Evolutionary conservation across 2,329 filamentous ascomycete genomes (phyloP).

Genomic region (Truncatella angustata): DNA sequence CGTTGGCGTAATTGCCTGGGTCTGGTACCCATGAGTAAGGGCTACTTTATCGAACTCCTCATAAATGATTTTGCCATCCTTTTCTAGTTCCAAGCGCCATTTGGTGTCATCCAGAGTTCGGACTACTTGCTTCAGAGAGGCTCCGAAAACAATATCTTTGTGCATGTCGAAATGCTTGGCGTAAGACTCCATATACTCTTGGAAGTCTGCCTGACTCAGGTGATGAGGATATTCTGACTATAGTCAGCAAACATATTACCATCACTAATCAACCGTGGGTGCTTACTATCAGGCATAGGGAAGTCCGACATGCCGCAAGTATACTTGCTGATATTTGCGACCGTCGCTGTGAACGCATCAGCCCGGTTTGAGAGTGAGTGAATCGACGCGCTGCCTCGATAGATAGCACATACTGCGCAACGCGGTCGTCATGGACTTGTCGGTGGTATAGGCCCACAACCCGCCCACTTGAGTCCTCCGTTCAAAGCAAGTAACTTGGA

Average conservation of each 20-base stretch:
- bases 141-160: slow-evolving; percentile 31
- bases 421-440: slow-evolving; percentile 32
- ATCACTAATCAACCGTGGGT: neutral
- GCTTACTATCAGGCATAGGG: slow-evolving; percentile 38
- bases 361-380: no score
- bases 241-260: neutral
- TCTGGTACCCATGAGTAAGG: slow-evolving; percentile 32
- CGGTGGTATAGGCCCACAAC: slow-evolving; percentile 39
- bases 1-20: slow-evolving; percentile 32
- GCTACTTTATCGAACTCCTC: slow-evolving; percentile 37
- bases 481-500: slow-evolving; percentile 38
- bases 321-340: slow-evolving; percentile 36
- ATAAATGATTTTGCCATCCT: slow-evolving; percentile 18
- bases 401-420: slow-evolving; percentile 24
- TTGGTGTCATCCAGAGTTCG: slow-evolving; percentile 26
- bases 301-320: slow-evolving; percentile 39
- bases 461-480: slow-evolving; percentile 38
- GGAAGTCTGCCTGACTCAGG: slow-evolving; percentile 24
- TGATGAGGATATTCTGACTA: slow-evolving; percentile 24
- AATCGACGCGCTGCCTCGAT: neutral
- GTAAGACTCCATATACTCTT: slow-evolving; percentile 39
- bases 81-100: slow-evolving; percentile 31
- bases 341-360: slow-evolving; percentile 25
- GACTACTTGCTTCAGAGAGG: slow-evolving; percentile 26
- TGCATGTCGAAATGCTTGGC: slow-evolving; percentile 36